Evolutionary conservation across 495 filamentous ascomycete genomes (phyloP).

Genomic region (Podospora conica): DNA sequence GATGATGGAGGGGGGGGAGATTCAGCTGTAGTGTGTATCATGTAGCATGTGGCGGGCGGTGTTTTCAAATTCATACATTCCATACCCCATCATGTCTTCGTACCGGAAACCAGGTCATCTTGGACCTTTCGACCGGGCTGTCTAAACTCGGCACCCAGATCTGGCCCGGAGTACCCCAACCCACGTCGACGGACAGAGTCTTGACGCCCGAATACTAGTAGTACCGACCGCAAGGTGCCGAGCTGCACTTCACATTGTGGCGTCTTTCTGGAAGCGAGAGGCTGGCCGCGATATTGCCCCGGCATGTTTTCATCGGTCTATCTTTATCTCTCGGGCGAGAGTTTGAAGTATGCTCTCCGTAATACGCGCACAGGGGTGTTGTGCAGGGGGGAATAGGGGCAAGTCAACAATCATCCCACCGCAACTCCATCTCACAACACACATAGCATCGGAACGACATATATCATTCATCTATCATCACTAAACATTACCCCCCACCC

Average conservation of each 20-base stretch:
- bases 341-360: too few relatives aligned
- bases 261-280: background rate
- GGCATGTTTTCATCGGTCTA: background rate
- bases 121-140: background rate
- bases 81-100: background rate
- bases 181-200: too few relatives aligned
- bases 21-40: constrained; percentile 53
- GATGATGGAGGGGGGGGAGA: constrained; percentile 55
- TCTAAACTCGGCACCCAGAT: background rate
- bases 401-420: background rate
- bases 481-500: background rate
- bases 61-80: background rate
- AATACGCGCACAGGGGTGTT: background rate
- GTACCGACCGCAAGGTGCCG: background rate
- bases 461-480: background rate
- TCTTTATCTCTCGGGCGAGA: too few relatives aligned
- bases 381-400: background rate
- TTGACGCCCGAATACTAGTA: background rate
- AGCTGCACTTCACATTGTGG: too few relatives aligned
- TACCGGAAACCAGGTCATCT: background rate
- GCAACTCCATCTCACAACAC: background rate
- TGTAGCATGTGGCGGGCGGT: background rate
- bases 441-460: background rate
- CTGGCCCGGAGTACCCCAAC: background rate
- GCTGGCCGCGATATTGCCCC: background rate